Evolutionary conservation across 1,284 basidiomycete genomes (phyloP).

Genomic region (Acaromyces ingoldii): DNA sequence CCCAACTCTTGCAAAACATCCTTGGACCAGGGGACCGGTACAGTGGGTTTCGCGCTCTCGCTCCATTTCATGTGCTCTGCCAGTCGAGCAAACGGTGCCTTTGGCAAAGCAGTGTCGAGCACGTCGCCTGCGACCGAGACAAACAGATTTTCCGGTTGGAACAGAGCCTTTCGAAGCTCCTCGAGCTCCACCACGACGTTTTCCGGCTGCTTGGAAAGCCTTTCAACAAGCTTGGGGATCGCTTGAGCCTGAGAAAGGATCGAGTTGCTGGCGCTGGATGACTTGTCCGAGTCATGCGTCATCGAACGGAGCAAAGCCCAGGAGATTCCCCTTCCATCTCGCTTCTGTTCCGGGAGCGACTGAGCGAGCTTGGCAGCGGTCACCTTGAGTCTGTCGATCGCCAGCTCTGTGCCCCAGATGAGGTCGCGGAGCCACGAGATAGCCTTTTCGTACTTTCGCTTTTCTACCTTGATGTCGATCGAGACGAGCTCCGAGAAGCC

Average conservation of each 20-base stretch:
- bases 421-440: slow-evolving; percentile 85
- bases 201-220: slow-evolving; percentile 54
- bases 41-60: slow-evolving; percentile 23
- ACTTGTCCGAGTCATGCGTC: slow-evolving; percentile 64
- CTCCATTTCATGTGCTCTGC: slow-evolving; percentile 7
- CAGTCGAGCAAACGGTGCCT: neutral
- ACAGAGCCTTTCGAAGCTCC: slow-evolving; percentile 24
- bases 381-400: slow-evolving; percentile 80
- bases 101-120: slow-evolving; percentile 46
- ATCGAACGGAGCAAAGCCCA: slow-evolving; percentile 67
- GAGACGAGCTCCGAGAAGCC: slow-evolving; percentile 67
- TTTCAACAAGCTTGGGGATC: slow-evolving; percentile 69
- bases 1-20: slow-evolving; percentile 74
- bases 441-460: slow-evolving; percentile 70
- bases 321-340: slow-evolving; percentile 77
- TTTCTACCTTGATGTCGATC: slow-evolving; percentile 72
- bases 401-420: slow-evolving; percentile 75
- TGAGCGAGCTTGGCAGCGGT: slow-evolving; percentile 84
- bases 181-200: slow-evolving; percentile 37
- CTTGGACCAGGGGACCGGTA: slow-evolving; percentile 65
- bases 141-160: slow-evolving; percentile 70
- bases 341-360: slow-evolving; percentile 85
- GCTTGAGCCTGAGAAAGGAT: slow-evolving; percentile 70
- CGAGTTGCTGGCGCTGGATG: slow-evolving; percentile 68
- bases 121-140: slow-evolving; percentile 86